Percentiles rank a stretch among this genome's conserved stretches.
These are phyloP conservation scores for Collybiopsis confluens DNA, from an alignment of 768 basidiomycete genomes.

Conservation along the genomic window DNA sequence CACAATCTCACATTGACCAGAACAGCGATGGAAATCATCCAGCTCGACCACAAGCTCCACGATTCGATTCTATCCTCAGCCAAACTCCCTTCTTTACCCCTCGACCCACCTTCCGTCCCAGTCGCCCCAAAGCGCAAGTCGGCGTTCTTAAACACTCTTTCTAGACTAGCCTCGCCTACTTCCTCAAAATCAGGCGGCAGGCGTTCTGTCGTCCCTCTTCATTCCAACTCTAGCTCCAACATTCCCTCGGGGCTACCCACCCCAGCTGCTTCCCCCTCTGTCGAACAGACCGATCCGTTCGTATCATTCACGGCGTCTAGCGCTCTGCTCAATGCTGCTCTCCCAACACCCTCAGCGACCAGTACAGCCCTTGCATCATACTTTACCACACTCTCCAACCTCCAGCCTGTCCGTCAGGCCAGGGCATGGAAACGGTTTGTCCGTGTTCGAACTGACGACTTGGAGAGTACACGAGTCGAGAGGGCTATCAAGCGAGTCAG, in stretches of 20 bases:
- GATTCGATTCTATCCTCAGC: slow-evolving; percentile 49
- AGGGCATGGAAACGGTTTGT: slow-evolving; percentile 85
- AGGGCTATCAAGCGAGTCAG: slow-evolving; percentile 84
- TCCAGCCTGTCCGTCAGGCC: slow-evolving; percentile 53
- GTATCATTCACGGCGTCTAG: slow-evolving; percentile 16
- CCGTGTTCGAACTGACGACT: slow-evolving; percentile 78
- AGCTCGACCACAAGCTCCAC: slow-evolving; percentile 78
- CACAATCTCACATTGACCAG: slow-evolving; percentile 87
- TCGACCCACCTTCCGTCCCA: slow-evolving; percentile 52
- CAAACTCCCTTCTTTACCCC: slow-evolving; percentile 58
- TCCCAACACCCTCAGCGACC: slow-evolving; percentile 39
- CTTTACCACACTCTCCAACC: slow-evolving; percentile 74
- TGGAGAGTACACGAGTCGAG: slow-evolving; percentile 84
- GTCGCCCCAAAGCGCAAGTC: slow-evolving; percentile 66
- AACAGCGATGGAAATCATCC: slow-evolving; percentile 69
- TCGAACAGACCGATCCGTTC: slow-evolving; percentile 29
- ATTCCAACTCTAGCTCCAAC: slow-evolving; percentile 26
- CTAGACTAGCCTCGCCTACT: slow-evolving; percentile 74
- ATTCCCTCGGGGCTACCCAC: slow-evolving; percentile 8
- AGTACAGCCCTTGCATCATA: slow-evolving; percentile 74
- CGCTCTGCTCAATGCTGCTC: slow-evolving; percentile 16
- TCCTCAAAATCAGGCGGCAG: slow-evolving; percentile 43
- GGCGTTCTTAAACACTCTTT: slow-evolving; percentile 82
- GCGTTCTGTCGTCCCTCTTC: slow-evolving; percentile 29
- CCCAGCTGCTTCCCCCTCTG: slow-evolving; percentile 16